These are phyloP conservation scores for Pseudogymnoascus sp. DNA, from an alignment of 2,329 filamentous ascomycete genomes.

Conservation along the genomic window DNA sequence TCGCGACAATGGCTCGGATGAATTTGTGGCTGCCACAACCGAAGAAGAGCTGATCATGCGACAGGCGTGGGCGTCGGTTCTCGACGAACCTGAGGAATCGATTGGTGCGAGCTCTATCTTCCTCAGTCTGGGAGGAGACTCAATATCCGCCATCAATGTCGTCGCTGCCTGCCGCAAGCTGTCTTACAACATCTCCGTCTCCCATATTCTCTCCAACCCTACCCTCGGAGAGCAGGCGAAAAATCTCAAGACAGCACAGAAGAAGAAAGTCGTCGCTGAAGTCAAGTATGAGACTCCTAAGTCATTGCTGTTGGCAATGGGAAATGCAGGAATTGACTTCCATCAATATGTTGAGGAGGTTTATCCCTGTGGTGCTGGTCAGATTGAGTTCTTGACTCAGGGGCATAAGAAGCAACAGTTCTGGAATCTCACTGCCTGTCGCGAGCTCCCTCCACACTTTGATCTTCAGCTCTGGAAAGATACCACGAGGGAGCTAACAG, in stretches of 20 bases:
- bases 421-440: conserved; percentile 15
- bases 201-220: background rate
- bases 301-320: background rate
- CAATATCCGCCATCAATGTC: conserved; percentile 34
- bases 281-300: background rate
- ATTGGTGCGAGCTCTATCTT: conserved; percentile 30
- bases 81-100: conserved; percentile 30
- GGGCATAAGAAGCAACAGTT: conserved; percentile 14
- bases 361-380: conserved; percentile 18
- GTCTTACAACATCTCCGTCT: background rate
- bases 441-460: conserved; percentile 10
- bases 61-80: conserved; percentile 34
- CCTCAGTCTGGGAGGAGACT: conserved; percentile 37
- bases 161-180: background rate
- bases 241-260: conserved; percentile 6
- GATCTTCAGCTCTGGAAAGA: conserved; percentile 11
- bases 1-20: background rate
- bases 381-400: conserved; percentile 19
- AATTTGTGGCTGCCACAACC: conserved; percentile 14
- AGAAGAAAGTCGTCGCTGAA: background rate
- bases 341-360: conserved; percentile 16
- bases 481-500: conserved; percentile 10
- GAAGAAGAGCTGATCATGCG: conserved; percentile 23
- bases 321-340: background rate
- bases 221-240: conserved; percentile 4